Conservation (phyloP, 192 early-diverging fungal species). For the Lobosporangium transversale region DNA sequence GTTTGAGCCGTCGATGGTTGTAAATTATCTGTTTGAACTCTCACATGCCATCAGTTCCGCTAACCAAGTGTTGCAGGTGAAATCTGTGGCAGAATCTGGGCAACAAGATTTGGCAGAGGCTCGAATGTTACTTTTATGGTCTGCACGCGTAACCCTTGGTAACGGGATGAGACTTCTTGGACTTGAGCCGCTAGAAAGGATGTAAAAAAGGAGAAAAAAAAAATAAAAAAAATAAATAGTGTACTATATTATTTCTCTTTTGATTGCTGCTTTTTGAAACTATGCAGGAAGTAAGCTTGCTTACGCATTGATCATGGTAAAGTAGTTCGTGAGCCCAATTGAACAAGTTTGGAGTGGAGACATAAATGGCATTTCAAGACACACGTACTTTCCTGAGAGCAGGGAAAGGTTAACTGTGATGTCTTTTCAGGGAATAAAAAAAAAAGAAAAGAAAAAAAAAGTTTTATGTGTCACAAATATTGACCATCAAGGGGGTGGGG, state of each 20-base stretch:
- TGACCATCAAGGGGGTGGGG: no score
- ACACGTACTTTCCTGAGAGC: not conserved
- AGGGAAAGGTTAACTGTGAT: no score
- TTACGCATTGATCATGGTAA: not conserved
- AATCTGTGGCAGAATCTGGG: constrained; percentile 56
- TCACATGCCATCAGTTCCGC: constrained; percentile 77
- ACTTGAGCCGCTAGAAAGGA: constrained; percentile 81
- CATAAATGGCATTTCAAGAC: constrained; percentile 17
- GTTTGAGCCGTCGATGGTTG: constrained; percentile 84
- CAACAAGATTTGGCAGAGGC: constrained; percentile 73
- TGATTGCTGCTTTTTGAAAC: not conserved
- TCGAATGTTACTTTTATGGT: constrained; percentile 77
- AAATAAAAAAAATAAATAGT: not conserved
- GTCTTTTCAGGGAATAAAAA: no score
- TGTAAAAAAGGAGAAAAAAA: constrained; percentile 68
- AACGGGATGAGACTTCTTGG: constrained; percentile 84
- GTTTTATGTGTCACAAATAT: no score
- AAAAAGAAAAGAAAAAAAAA: no score
- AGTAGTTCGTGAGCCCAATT: not conserved
- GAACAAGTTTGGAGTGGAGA: not conserved
- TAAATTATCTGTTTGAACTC: constrained; percentile 81
- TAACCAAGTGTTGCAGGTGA: constrained; percentile 73
- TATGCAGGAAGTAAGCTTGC: not conserved
- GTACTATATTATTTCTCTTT: not conserved
- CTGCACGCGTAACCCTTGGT: constrained; percentile 81